Conservation (phyloP, 2,329 filamentous ascomycete genomes). For the Torrubiellomyces zombiae region DNA sequence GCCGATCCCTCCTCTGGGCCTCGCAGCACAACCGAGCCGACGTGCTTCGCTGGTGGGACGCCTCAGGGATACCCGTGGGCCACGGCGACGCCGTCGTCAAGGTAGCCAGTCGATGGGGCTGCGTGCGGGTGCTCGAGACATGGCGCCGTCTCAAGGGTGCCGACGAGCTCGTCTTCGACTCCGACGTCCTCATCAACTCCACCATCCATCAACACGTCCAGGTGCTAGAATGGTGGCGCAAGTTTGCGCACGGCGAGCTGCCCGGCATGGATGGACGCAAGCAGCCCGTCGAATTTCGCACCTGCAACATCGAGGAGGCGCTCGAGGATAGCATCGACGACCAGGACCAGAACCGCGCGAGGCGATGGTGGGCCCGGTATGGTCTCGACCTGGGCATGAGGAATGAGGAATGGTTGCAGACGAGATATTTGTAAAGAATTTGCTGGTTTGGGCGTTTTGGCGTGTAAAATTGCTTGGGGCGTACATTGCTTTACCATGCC, state of each 20-base stretch:
- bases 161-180: slow-evolving; percentile 54
- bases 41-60: slow-evolving; percentile 77
- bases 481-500: too few relatives aligned
- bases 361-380: slow-evolving; percentile 77
- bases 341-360: slow-evolving; percentile 47
- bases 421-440: slow-evolving; percentile 53
- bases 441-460: too few relatives aligned
- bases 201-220: slow-evolving; percentile 74
- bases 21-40: slow-evolving; percentile 66
- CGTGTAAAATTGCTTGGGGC: too few relatives aligned
- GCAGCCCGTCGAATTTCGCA: slow-evolving; percentile 77
- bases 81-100: slow-evolving; percentile 73
- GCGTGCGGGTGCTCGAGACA: slow-evolving; percentile 66
- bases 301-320: slow-evolving; percentile 88
- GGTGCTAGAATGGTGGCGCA: slow-evolving; percentile 87
- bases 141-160: slow-evolving; percentile 61
- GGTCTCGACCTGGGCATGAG: slow-evolving; percentile 67
- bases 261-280: slow-evolving; percentile 35
- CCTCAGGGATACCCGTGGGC: slow-evolving; percentile 60
- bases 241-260: slow-evolving; percentile 40
- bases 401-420: slow-evolving; percentile 81
- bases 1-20: slow-evolving; percentile 68
- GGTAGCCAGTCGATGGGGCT: slow-evolving; percentile 69
- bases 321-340: slow-evolving; percentile 67
- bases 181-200: slow-evolving; percentile 68